Evolutionary conservation across 495 filamentous ascomycete genomes (phyloP).

Genomic region (Penicillium mononematosum): DNA sequence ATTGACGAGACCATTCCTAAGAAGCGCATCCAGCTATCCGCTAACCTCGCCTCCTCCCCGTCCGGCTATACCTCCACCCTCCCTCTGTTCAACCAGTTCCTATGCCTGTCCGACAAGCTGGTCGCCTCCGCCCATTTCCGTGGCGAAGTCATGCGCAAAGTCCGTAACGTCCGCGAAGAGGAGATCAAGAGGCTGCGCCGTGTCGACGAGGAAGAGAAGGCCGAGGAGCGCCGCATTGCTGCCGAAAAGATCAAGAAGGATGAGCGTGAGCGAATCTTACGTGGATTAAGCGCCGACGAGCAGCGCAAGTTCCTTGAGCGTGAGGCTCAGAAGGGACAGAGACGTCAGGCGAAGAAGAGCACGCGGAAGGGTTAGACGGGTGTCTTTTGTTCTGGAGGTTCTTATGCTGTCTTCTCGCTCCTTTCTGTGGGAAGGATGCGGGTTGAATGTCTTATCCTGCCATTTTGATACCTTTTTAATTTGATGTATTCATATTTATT

Average conservation of each 20-base stretch:
- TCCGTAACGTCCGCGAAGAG: conserved; percentile 77
- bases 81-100: conserved; percentile 77
- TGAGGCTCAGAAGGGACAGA: conserved; percentile 79
- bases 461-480: conserved; percentile 27
- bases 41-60: conserved; percentile 63
- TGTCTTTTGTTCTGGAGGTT: conserved; percentile 14
- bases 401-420: conserved; percentile 17
- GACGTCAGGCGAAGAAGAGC: conserved; percentile 69
- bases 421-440: conserved; percentile 3
- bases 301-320: conserved; percentile 94
- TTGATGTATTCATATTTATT: conserved; percentile 29
- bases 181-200: conserved; percentile 76
- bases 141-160: conserved; percentile 81
- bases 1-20: conserved; percentile 80
- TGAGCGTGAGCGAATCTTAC: conserved; percentile 82
- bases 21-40: conserved; percentile 80
- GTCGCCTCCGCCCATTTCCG: conserved; percentile 79
- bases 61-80: conserved; percentile 61
- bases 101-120: conserved; percentile 79
- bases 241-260: conserved; percentile 87
- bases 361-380: conserved; percentile 44
- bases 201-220: conserved; percentile 85
- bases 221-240: conserved; percentile 77
- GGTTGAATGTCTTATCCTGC: conserved; percentile 28
- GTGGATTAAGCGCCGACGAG: conserved; percentile 82